Percentiles rank a stretch among this genome's conserved stretches.
These are phyloP conservation scores for Canavalia ensiformis DNA, from an alignment of 306 rosid species.

Conservation along the genomic window DNA sequence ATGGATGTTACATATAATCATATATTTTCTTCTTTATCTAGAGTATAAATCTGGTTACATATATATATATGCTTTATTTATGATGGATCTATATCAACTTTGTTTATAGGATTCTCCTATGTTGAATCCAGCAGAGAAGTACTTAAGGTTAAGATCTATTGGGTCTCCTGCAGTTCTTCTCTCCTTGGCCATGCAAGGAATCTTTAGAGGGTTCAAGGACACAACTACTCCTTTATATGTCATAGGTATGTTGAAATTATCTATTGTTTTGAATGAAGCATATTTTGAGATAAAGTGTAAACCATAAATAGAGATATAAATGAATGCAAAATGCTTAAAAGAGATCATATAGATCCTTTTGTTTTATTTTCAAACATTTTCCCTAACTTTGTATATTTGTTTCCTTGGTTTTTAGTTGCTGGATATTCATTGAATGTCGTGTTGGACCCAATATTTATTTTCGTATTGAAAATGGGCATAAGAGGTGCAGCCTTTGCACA, in stretches of 20 bases:
- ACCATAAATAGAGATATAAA: too few species aligned
- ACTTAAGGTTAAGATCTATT: conserved; percentile 73
- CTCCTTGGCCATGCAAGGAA: conserved; percentile 94
- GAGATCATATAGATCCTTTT: neutral
- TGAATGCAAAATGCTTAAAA: too few species aligned
- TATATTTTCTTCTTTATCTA: neutral
- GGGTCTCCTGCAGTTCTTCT: conserved; percentile 99
- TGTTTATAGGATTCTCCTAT: conserved; percentile 78
- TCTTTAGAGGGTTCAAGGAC: conserved; percentile 94
- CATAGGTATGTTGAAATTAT: conserved; percentile 55
- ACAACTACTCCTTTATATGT: conserved; percentile 92
- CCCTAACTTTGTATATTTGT: neutral
- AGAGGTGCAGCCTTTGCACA: conserved; percentile 95
- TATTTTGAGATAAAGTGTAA: neutral
- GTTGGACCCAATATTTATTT: conserved; percentile 84
- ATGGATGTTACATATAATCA: neutral
- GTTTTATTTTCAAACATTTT: neutral
- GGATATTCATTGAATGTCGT: conserved; percentile 72
- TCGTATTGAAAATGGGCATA: conserved; percentile 69
- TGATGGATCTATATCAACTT: neutral
- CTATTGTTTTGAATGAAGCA: neutral
- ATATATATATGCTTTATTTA: neutral
- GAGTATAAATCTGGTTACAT: neutral
- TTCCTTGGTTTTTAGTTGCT: conserved; percentile 54
- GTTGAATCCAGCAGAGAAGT: conserved; percentile 75